Evolutionary conservation across 2,329 filamentous ascomycete genomes (phyloP).

Genomic region (Talaromyces sp.): DNA sequence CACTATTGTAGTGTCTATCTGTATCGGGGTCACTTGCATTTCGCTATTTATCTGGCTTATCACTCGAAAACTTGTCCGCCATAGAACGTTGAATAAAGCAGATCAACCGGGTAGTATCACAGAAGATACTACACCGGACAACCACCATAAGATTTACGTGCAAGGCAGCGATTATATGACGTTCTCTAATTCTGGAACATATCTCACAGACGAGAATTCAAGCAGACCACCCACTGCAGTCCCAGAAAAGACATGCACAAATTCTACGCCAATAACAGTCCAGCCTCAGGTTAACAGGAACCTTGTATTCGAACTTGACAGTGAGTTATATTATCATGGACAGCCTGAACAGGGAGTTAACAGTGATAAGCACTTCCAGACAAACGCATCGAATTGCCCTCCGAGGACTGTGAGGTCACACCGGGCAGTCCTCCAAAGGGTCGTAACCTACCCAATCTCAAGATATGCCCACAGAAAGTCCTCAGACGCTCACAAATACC

Average conservation of each 20-base stretch:
- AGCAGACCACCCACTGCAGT: not conserved
- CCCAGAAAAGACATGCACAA: not conserved
- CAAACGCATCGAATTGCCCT: conserved; percentile 16
- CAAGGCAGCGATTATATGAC: not conserved
- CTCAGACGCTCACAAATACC: not conserved
- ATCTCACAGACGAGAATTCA: not conserved
- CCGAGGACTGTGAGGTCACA: conserved; percentile 6
- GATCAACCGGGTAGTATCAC: not conserved
- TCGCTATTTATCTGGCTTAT: not conserved
- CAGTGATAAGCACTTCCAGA: not conserved
- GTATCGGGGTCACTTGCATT: not conserved
- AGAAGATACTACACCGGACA: not conserved
- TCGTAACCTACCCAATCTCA: conserved; percentile 4
- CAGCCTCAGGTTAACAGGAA: conserved; percentile 2
- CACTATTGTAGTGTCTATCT: not conserved
- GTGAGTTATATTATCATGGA: not conserved
- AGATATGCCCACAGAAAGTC: not conserved
- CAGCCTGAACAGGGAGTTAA: not conserved
- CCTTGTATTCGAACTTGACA: conserved; percentile 18
- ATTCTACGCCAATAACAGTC: not conserved
- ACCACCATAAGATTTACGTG: not conserved
- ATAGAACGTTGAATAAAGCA: not conserved
- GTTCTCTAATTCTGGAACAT: not conserved
- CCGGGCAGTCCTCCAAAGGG: not conserved
- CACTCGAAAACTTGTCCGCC: not conserved